Base-by-base conservation (phyloP, 2,329 filamentous ascomycete genomes). In the Penicillium sp. region DNA sequence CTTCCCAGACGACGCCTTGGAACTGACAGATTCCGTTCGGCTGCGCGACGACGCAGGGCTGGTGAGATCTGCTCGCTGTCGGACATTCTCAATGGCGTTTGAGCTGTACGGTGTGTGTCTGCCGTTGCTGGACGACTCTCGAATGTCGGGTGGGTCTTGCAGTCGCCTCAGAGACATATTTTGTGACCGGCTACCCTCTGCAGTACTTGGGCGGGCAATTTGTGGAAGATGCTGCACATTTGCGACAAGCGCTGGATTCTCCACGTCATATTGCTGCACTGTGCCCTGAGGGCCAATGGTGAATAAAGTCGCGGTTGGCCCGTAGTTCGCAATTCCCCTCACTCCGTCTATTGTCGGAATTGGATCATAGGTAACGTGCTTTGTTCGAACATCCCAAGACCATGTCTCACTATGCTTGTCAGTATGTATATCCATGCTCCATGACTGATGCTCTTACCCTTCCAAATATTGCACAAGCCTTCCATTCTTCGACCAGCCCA, bases 321-420 rank as follows among this genome's bases (percentile, higher is more conserved):
- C 94, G 72, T 94, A 96, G 57, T 92, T 89, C 43, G 92, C 89
- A 42, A 99, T 83, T 14, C 91, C 93, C 59, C 85, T 84, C 54
- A 97, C 84, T 61, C 88, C 86, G 36, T 94, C 88, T 6, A 92
- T 81, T 1, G 92, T 97, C 5, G 92, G 92, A 53, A 97, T 90
- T 55, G 85, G 83, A 67, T 97, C 92, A 73, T 87, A 95, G 3
- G 91, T 92, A 64, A 99, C 92, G 69, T 96, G 88, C 72, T 97
- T 97, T n/a, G 94, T 99, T 60, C 92, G 85, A 43, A 99, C 94
- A 79, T 99, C 94, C 93, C 94, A 99, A 54, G 92, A 89, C 66
- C 90, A 87, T 36, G 92, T 96, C 81, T 96, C 90, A 52, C 92
- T 92, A 60, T 24, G 36, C 7, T 43, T 13, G 49, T 43, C 39